Percentiles rank a stretch among this genome's conserved stretches.
phyloP scores from a whole-genome alignment of 225 moss, liverwort and hornwort genomes.

The Rhytidiadelphus loreus region DNA sequence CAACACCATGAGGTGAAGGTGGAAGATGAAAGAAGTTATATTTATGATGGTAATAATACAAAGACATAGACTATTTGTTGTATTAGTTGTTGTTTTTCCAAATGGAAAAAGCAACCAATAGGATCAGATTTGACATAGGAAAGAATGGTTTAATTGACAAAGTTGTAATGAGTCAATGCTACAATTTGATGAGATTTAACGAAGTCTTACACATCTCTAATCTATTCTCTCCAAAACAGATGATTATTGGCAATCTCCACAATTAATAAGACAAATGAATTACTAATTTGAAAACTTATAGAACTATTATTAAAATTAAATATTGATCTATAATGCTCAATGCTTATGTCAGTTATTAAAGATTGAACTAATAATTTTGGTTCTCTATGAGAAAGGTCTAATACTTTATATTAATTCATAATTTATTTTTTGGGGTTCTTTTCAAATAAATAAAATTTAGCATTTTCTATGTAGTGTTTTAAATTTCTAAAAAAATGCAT shows the following conservation, averaged over 20 bases:
- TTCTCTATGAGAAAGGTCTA: too few species aligned
- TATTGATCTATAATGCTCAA: too few species aligned
- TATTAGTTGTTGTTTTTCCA: not conserved
- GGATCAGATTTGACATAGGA: rapidly evolving
- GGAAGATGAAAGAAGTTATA: not conserved
- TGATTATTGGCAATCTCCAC: not conserved
- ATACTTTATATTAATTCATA: too few species aligned
- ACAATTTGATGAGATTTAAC: not conserved
- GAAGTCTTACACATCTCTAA: not conserved
- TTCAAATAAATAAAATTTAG: too few species aligned
- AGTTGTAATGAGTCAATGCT: not conserved
- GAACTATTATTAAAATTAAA: too few species aligned
- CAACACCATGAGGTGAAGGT: rapidly evolving
- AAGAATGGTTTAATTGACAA: not conserved
- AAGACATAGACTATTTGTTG: not conserved
- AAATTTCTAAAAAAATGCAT: too few species aligned
- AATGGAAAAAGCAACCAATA: not conserved
- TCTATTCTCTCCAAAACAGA: not conserved
- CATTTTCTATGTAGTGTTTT: too few species aligned
- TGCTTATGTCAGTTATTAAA: too few species aligned
- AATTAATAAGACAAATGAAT: not conserved
- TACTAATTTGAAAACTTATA: too few species aligned
- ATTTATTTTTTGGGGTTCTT: too few species aligned
- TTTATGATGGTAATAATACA: not conserved
- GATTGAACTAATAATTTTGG: too few species aligned